phyloP scores from a whole-genome alignment of 768 basidiomycete species.

The Amanita phalloides region DNA sequence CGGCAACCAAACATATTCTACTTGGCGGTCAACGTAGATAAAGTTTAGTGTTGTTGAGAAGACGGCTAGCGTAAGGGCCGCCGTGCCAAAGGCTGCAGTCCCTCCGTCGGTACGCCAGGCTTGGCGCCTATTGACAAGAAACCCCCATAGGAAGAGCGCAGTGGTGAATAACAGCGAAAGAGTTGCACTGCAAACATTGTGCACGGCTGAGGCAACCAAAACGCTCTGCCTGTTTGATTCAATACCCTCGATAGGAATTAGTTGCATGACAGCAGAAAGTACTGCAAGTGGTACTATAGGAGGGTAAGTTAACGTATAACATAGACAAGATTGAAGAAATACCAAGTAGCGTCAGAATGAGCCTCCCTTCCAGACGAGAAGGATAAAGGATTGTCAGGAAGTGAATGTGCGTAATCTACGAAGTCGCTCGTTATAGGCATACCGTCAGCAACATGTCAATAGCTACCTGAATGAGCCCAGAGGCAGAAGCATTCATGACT shows the following conservation, averaged over 20 bases:
- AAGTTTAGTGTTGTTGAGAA: conserved; percentile 81
- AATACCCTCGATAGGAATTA: conserved; percentile 52
- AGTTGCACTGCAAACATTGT: conserved; percentile 93
- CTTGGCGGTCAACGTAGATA: conserved; percentile 71
- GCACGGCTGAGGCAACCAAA: conserved; percentile 58
- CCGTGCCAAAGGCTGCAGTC: conserved; percentile 86
- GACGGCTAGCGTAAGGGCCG: conserved; percentile 74
- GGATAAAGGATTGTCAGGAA: conserved; percentile 94
- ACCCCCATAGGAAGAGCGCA: conserved; percentile 88
- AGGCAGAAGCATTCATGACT: conserved; percentile 78
- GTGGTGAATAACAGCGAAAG: conserved; percentile 91
- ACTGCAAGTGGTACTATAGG: conserved; percentile 70
- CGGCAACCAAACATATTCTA: conserved; percentile 88
- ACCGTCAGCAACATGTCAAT: not conserved
- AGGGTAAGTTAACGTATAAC: not conserved
- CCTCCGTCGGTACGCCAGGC: conserved; percentile 98
- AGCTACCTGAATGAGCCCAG: conserved; percentile 74
- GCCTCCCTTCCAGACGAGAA: conserved; percentile 73
- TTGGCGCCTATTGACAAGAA: conserved; percentile 75
- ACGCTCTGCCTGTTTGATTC: conserved; percentile 20
- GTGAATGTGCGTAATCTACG: conserved; percentile 92
- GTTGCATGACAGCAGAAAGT: conserved; percentile 73
- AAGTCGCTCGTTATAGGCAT: not conserved
- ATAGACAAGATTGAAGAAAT: not conserved
- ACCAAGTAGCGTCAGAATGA: conserved; percentile 83